Evolutionary conservation across 306 rosid genomes (phyloP), one percentile per base, ranked within the genome.

Genomic region (Vigna angularis): DNA sequence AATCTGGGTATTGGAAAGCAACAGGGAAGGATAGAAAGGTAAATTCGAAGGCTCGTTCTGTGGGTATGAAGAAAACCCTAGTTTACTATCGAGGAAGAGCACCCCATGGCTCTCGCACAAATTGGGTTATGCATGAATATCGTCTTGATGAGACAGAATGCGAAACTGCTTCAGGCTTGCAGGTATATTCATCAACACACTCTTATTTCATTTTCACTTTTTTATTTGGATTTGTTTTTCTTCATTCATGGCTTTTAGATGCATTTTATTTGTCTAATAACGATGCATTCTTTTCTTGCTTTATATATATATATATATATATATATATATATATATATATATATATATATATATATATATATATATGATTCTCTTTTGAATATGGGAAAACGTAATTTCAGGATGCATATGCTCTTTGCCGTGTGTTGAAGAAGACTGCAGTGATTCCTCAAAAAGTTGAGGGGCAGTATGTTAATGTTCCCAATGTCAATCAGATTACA

Each of bases 41-140:
- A 48, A 90, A 90, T 47, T 94, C 97, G 0, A 91, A 85, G 59
- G n/a, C 83, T 7, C 81, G 92, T 0, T 79, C 93, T 0, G 97
- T 94, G 15, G 98, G 98, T 1, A 90, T 78, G 96, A 94, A 94
- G 86, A 94, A 94, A 90, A 94, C 98, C 83, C 87, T 94, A 74
- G 98, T 94, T 85, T 94, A 92, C 64, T 94, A 94, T 76, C 38
- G 93, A 16, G 98, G 98, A 12, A 87, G 98, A 66, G 98, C 98
- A 56, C 98, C 98, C 0, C 98, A 94, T 53, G 98, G 98, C 0
- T 76, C 77, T 50, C 92, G 98, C n/a, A 88, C 97, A 0, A 91
- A 74, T 59, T 94, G 98, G 98, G 97, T 94, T 53, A 94, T 94
- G 98, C 97, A 94, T 49, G 98, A 94, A 63, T 94, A 94, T 73